Conservation (phyloP, 305 asterid genomes). For the Caryopteris hybrid region DNA sequence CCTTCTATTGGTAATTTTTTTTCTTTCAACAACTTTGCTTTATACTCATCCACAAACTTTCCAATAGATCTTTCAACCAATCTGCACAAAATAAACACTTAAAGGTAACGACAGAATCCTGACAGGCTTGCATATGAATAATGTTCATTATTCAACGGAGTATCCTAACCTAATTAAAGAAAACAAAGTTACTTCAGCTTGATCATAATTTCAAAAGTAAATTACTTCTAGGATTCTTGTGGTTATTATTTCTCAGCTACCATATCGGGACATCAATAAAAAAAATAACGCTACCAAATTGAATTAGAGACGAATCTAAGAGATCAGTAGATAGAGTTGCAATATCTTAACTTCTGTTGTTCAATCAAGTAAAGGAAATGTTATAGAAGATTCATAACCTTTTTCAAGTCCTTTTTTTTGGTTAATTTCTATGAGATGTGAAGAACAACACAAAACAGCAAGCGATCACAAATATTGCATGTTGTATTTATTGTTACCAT, state of each 20-base stretch:
- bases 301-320: background rate
- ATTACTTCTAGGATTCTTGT: background rate
- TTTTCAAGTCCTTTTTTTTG: background rate
- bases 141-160: conserved; percentile 5
- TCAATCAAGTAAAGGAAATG: background rate
- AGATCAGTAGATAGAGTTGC: background rate
- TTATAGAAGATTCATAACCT: background rate
- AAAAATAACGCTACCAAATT: background rate
- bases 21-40: conserved; percentile 64
- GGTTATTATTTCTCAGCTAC: background rate
- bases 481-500: background rate
- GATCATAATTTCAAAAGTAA: conserved; percentile 6
- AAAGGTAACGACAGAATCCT: background rate
- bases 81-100: conserved; percentile 32
- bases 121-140: background rate
- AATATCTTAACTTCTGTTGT: background rate
- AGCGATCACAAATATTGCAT: background rate
- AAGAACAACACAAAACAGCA: background rate
- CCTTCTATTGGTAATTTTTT: conserved; percentile 76
- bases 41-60: conserved; percentile 75
- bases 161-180: background rate
- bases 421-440: background rate
- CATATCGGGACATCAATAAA: background rate
- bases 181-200: background rate
- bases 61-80: conserved; percentile 76